Percentiles rank a stretch among this genome's conserved stretches.
Conservation (phyloP, 2,329 filamentous ascomycete species). For the Aphanocladium album region DNA sequence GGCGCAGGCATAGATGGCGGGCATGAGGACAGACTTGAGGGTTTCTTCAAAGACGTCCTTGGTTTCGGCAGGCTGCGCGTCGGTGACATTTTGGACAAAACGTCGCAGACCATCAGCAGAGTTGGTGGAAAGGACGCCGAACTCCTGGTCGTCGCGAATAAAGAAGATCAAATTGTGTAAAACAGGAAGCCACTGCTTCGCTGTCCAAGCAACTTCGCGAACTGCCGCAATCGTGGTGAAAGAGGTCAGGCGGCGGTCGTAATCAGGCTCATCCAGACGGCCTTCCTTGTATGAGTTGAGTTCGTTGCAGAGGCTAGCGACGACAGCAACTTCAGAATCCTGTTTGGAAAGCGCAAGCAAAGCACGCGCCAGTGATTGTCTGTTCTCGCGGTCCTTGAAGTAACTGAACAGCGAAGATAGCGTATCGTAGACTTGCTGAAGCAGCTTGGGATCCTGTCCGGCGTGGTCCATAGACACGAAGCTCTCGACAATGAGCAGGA, state of each 20-base stretch:
- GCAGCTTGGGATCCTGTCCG: conserved; percentile 40
- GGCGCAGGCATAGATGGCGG: conserved; percentile 70
- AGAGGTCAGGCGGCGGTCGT: conserved; percentile 71
- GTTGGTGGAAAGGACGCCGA: conserved; percentile 74
- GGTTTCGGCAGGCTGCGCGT: conserved; percentile 30
- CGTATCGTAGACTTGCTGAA: conserved; percentile 64
- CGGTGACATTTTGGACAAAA: conserved; percentile 62
- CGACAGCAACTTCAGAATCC: conserved; percentile 53
- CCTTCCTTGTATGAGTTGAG: conserved; percentile 73
- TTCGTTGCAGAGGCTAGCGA: conserved; percentile 67
- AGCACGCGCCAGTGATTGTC: conserved; percentile 68
- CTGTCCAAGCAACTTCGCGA: conserved; percentile 53
- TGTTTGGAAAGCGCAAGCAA: conserved; percentile 64
- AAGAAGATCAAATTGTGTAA: conserved; percentile 87
- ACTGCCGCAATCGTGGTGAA: conserved; percentile 67
- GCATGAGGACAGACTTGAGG: conserved; percentile 62
- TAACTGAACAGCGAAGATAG: conserved; percentile 82
- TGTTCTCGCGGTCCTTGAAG: conserved; percentile 76
- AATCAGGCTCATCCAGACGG: conserved; percentile 81
- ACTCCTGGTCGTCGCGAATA: conserved; percentile 80
- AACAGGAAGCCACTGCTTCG: conserved; percentile 79
- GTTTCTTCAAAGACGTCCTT: conserved; percentile 51
- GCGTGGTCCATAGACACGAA: conserved; percentile 63
- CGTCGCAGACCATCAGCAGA: conserved; percentile 75
- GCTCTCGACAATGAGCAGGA: conserved; percentile 74